Conservation (phyloP, 176 grass and related monocot genomes). For the Chloris gayana region DNA sequence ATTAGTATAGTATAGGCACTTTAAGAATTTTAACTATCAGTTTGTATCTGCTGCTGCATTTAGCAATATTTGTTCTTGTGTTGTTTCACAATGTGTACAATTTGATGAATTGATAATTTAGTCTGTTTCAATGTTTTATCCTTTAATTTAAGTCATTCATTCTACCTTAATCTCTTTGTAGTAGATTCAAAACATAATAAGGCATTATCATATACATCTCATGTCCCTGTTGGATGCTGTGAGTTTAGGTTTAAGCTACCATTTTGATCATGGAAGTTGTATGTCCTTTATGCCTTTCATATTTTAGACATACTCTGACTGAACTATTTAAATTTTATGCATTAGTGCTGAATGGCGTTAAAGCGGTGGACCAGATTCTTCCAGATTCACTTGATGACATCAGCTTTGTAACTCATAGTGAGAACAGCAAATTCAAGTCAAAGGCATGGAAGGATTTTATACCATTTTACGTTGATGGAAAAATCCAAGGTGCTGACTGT, state of each 20-base stretch:
- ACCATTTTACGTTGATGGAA: constrained; percentile 45
- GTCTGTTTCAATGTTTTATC: background rate
- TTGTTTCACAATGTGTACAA: background rate
- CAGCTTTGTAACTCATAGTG: constrained; percentile 12
- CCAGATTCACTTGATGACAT: constrained; percentile 32
- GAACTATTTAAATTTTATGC: background rate
- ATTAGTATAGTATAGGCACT: background rate
- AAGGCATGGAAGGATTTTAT: constrained; percentile 59
- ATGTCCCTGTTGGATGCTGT: background rate
- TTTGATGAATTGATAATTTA: background rate
- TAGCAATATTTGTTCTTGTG: background rate
- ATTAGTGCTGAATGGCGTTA: constrained; percentile 10
- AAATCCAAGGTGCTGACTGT: constrained; percentile 50
- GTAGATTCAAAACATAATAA: background rate
- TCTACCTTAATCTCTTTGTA: background rate
- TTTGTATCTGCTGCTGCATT: background rate
- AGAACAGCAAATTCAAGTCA: constrained; percentile 49
- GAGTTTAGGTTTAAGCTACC: constrained; percentile 1
- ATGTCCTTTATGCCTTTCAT: background rate
- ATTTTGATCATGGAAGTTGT: background rate
- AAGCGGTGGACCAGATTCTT: constrained; percentile 21
- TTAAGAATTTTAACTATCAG: background rate
- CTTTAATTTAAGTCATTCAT: background rate
- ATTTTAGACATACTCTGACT: background rate
- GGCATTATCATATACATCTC: background rate